Evolutionary conservation across 148 eudicot species (phyloP), one percentile per base, ranked within the genome.

Genomic region (Diospyros lotus): DNA sequence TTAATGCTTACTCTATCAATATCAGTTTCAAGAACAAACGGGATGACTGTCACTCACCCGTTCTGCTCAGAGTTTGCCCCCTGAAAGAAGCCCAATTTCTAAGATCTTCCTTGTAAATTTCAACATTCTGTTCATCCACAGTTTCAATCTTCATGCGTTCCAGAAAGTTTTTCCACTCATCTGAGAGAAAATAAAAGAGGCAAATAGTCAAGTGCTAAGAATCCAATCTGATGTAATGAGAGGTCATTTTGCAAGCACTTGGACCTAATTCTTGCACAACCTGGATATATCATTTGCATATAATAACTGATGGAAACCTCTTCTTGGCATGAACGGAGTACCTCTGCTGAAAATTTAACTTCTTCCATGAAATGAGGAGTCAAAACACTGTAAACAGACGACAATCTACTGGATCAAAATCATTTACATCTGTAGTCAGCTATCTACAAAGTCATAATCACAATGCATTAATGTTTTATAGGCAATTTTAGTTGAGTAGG

Each of bases 241-340:
- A 14, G 69, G 12, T 28, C 59, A 38, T 42, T 75, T 42, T 48
- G 2, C 4, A 59, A 60, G 68, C 6, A 58, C 2, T 43, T 17
- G 72, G 53, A n/a, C 12, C 44, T 54, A 45, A 41, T 62, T 66
- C 58, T 18, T 70, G 71, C 6, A 46, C 45, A 80, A 95, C 99
- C 99, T 88, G 99, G 99, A 88, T 80, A 93, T 76, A 95, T 95
- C 83, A 88, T 91, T 59, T 84, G 89, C 97, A 95, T 88, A 79
- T 95, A 95, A 66, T 84, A 90, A 78, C 84, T 70, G 76, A 95
- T 95, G 66, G 99, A 86, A 75, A 93, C 99, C 58, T 81, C 88
- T 44, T 87, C 90, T 79, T 89, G 76, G 85, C 93, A 88, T 45
- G 89, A 87, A 76, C 85, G 79, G 61, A 92, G 93, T 84, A 93